phyloP scores from a whole-genome alignment of 305 asterid genomes.

The Rubia peregrina region DNA sequence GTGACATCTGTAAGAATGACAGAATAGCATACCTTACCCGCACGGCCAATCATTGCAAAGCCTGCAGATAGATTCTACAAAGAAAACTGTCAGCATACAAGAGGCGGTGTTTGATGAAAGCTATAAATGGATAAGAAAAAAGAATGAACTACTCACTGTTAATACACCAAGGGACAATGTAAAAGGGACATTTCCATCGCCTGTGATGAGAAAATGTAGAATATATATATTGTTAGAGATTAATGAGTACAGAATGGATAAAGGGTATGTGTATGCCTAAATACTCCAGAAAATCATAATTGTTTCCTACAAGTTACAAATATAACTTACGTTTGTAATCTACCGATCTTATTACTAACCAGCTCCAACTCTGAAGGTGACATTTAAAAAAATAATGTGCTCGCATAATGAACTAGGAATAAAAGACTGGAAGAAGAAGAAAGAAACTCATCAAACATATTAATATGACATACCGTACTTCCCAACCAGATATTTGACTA shows the following conservation, averaged over 20 bases:
- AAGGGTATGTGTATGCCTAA: not conserved
- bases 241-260: not conserved
- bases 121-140: constrained; percentile 13
- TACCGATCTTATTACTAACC: not conserved
- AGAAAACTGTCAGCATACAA: constrained; percentile 16
- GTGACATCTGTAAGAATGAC: constrained; percentile 8
- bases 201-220: constrained; percentile 28
- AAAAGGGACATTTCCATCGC: constrained; percentile 79
- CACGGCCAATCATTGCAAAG: constrained; percentile 86
- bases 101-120: constrained; percentile 2
- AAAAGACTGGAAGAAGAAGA: not conserved
- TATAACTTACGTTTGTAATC: not conserved
- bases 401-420: not conserved
- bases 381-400: not conserved
- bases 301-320: not conserved
- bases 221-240: not conserved
- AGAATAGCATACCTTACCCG: constrained; percentile 56
- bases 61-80: constrained; percentile 73
- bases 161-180: constrained; percentile 73
- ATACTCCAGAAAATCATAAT: not conserved
- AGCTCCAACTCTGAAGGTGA: not conserved
- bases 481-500: constrained; percentile 71
- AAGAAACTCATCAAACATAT: constrained; percentile 5
- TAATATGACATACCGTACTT: constrained; percentile 60
- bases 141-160: constrained; percentile 48